Evolutionary conservation across 2,329 filamentous ascomycete species (phyloP), one percentile per base, ranked within the genome.

Genomic region (Pseudopithomyces maydicus): DNA sequence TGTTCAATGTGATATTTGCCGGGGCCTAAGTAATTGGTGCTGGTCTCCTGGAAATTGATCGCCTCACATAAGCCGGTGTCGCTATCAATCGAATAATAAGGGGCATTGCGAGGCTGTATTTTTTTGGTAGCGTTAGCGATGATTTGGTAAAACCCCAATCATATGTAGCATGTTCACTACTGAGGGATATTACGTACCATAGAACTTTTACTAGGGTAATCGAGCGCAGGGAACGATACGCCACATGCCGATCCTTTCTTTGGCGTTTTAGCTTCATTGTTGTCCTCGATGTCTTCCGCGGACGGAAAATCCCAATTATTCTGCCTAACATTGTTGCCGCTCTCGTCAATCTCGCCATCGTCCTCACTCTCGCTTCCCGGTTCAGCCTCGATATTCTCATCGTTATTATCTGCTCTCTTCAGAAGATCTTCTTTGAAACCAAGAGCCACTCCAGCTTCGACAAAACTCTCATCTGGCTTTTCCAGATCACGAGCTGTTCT

Each of bases 1-100:
- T 53, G 54, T 32, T 56, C 54, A 20, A 56, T 53, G 20, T 56
- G 54, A 23, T 53, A 56, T 44, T 52, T 36, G 17, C 32, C 44
- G 33, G 22, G 10, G 19, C 51, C 51, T 42, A 46, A 32, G 33
- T 38, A 23, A 32, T 26, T 19, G 12, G 42, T 54, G 33, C 35
- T 41, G 29, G 42, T 39, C 14, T 36, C 19, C 26, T 38, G 23
- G 23, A 36, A 55, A 44, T 29, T 41, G 12, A 52, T 29, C 17
- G 11, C 41, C 19, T 56, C 47, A 32, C 47, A 50, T 3, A 19
- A 14, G 22, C n/a, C 39, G 26, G 26, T 15, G 23, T 12, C 35
- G 36, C 20, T 36, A 8, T 44, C 26, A 39, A 47, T 47, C 8
- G 39, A 50, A 39, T 36, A 45, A 29, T 36, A 51, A 15, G 42